Evolutionary conservation across 1,284 basidiomycete genomes (phyloP), one percentile per base, ranked within the genome.

Genomic region (Puccinia hordei): DNA sequence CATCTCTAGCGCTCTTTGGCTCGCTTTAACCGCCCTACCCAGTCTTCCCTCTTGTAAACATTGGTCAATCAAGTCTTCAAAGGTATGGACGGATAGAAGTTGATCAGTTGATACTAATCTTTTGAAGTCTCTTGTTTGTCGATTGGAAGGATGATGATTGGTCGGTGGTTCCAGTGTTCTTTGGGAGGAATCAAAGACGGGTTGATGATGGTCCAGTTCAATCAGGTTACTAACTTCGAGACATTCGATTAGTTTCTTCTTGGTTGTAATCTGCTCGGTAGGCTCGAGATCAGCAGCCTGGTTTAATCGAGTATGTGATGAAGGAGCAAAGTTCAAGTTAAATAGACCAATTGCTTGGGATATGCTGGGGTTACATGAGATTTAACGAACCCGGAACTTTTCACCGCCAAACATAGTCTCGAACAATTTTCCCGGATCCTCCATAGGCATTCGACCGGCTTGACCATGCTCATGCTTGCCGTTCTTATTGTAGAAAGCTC

Each of bases 201-300:
- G 8, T 8, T 9, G 65, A 68, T 38, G 6, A 68, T 5, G 19
- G n/a, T 46, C n/a, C 24, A 24, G 17, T 44, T 46, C 27, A 4
- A 68, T 68, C 66, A 68, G 17, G 17, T 68, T 68, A 22, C 46
- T 49, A 10, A 49, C 59, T 41, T 49, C 73, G 44, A 66, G 33
- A 6, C 30, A 65, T 24, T 76, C 61, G 19, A 51, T 51, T 33
- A 76, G 13, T 51, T 61, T 44, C n/a, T 44, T 49, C 27, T 76
- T 65, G n/a, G 66, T 49, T 35, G 33, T 46, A 6, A 38, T 49
- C n/a, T 27, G 19, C 41, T 61, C 46, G n/a, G 33, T 49, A 24
- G 65, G 46, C 10, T 38, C 33, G 24, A 77, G 38, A 22, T n/a
- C n/a, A n/a, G 35, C 49, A n/a, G 75, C 65, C 35, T 68, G 30